Evolutionary conservation across 345 rosid genomes (phyloP), one percentile per base, ranked within the genome.

Genomic region (Conringia planisiliqua): DNA sequence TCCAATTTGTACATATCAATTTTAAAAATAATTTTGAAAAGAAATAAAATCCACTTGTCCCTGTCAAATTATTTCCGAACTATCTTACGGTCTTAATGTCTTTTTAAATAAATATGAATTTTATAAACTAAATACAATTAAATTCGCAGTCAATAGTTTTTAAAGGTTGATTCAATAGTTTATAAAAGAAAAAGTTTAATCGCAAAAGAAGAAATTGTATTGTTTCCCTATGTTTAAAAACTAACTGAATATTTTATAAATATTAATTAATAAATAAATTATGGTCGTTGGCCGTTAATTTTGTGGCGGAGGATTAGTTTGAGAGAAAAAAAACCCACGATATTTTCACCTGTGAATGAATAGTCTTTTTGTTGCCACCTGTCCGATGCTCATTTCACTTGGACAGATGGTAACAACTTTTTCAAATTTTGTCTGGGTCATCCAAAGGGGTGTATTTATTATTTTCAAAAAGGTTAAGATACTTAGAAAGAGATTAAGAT

Each of bases 301-400:
- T 57, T 82, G 82, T 82, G 85, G 80, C 66, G 72, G 70, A 70
- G 75, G 46, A 70, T 81, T 44, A 60, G 58, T 58, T 38, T 60
- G 56, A 14, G 29, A 42, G 2, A 39, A 39, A 42, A 39, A 42
- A 14, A 22, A 2, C 24, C 24, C 24, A 22, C 24, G 24, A 22
- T 55, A 12, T 27, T 38, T 42, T 61, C 50, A 27, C 60, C 24
- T 47, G 59, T 48, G 68, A 57, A 20, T 48, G 68, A 57, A 20
- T 33, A 20, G 29, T 50, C 6, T 17, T 0, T 1, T 40, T 14
- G 7, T 22, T 56, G 77, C 77, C 77, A 73, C 71, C n/a, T 65
- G 78, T 56, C 22, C 2, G 20, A 33, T 1, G 7, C 3, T 43
- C 32, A 4, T 17, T 63, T 57, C 47, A 14, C 17, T 43, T 57